Evolutionary conservation across 495 filamentous ascomycete species (phyloP).

Genomic region (Penicillium psychrofluorescens): DNA sequence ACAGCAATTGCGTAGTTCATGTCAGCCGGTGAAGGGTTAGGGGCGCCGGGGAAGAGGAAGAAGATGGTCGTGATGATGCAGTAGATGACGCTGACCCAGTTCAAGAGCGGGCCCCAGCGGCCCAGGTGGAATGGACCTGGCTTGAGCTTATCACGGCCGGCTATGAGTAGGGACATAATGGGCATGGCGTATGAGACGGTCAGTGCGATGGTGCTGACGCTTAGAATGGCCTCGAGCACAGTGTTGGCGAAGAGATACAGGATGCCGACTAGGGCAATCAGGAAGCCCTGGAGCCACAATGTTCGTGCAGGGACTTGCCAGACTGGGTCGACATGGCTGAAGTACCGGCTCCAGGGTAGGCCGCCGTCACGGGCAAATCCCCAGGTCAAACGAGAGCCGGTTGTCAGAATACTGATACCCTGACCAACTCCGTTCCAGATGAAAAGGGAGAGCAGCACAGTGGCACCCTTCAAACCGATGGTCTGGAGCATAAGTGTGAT

Average conservation of each 20-base stretch:
- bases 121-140: constrained; percentile 35
- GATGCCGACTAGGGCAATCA: constrained; percentile 37
- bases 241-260: constrained; percentile 42
- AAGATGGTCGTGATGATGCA: constrained; percentile 41
- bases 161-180: constrained; percentile 32
- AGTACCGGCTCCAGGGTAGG: constrained; percentile 36
- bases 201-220: constrained; percentile 43
- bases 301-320: constrained; percentile 39
- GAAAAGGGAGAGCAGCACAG: constrained; percentile 35
- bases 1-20: constrained; percentile 47
- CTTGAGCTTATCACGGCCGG: constrained; percentile 35
- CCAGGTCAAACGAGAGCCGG: constrained; percentile 45
- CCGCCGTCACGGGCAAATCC: constrained; percentile 55
- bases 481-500: constrained; percentile 39
- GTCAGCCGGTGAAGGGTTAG: constrained; percentile 31
- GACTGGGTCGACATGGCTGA: constrained; percentile 32
- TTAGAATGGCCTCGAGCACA: constrained; percentile 42
- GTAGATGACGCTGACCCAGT: constrained; percentile 39
- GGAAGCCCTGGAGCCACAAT: constrained; percentile 35
- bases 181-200: constrained; percentile 42
- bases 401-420: constrained; percentile 39
- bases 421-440: constrained; percentile 43
- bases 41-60: constrained; percentile 37
- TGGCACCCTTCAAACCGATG: constrained; percentile 28
- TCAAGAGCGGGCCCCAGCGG: constrained; percentile 26